These are phyloP conservation scores for Takashimella tepidaria DNA, from an alignment of 1,284 basidiomycete genomes.

Conservation along the genomic window DNA sequence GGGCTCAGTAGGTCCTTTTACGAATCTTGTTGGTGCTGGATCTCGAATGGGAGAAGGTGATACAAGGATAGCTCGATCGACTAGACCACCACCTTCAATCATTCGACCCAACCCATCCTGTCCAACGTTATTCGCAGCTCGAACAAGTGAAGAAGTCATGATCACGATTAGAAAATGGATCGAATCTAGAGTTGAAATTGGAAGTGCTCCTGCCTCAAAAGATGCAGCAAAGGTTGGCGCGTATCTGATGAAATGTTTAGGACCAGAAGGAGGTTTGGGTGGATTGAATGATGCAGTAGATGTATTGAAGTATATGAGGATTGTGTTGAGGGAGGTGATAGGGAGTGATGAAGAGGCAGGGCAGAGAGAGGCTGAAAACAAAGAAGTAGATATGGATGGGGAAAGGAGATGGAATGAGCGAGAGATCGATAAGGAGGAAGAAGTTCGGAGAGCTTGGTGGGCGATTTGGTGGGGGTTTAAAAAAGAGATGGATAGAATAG, in stretches of 20 bases:
- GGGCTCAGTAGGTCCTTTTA: conserved; percentile 15
- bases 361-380: conserved; percentile 3
- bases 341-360: conserved; percentile 6
- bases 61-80: conserved; percentile 43
- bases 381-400: conserved; percentile 1
- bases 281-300: conserved; percentile 63
- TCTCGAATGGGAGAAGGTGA: no score
- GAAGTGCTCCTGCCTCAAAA: conserved; percentile 60
- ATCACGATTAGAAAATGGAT: conserved; percentile 68
- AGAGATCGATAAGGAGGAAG: conserved; percentile 38
- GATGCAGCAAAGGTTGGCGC: conserved; percentile 67
- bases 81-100: conserved; percentile 49
- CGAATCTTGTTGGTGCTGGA: no score
- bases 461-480: conserved; percentile 62
- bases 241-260: conserved; percentile 63
- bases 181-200: conserved; percentile 49
- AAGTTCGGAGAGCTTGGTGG: conserved; percentile 60
- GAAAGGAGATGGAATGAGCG: conserved; percentile 46
- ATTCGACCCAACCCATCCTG: conserved; percentile 54
- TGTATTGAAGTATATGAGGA: conserved; percentile 69
- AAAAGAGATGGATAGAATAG: conserved; percentile 57
- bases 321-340: conserved; percentile 29
- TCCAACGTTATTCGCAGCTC: conserved; percentile 57
- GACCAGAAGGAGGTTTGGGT: conserved; percentile 54
- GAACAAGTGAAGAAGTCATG: conserved; percentile 63